Conservation (phyloP, 805 yeast species). For the Diddensiella caesifluorescens region DNA sequence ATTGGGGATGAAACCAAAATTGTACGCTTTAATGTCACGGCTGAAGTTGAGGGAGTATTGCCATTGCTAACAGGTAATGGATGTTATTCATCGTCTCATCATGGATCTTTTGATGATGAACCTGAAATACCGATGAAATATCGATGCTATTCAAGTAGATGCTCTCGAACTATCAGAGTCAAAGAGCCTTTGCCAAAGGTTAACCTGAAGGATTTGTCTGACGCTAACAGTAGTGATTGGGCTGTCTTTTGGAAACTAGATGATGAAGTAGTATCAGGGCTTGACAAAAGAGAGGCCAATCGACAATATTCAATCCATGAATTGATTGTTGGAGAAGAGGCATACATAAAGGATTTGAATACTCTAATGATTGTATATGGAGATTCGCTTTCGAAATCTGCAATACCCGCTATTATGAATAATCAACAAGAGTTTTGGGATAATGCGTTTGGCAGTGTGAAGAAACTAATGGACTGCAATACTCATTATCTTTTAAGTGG, state of each 20-base stretch:
- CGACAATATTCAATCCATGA: slow-evolving; percentile 75
- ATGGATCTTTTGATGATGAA: slow-evolving; percentile 7
- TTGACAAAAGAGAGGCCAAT: slow-evolving; percentile 42
- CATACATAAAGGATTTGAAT: slow-evolving; percentile 60
- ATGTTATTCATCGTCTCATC: slow-evolving; percentile 28
- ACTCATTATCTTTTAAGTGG: slow-evolving; percentile 51
- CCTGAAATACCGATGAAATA: neutral
- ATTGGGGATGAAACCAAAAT: slow-evolving; percentile 11
- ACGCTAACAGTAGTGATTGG: slow-evolving; percentile 24
- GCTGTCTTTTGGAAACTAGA: slow-evolving; percentile 25
- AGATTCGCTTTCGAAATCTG: slow-evolving; percentile 34
- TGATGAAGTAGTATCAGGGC: slow-evolving; percentile 21
- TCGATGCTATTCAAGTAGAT: slow-evolving; percentile 30
- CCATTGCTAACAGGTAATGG: slow-evolving; percentile 32
- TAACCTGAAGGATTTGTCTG: slow-evolving; percentile 19
- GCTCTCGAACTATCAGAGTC: slow-evolving; percentile 23
- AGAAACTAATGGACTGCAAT: slow-evolving; percentile 52
- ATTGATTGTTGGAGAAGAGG: slow-evolving; percentile 63
- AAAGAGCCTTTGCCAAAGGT: slow-evolving; percentile 4
- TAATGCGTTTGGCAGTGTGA: slow-evolving; percentile 53
- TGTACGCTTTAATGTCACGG: slow-evolving; percentile 5
- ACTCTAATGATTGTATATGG: slow-evolving; percentile 59
- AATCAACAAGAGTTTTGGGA: slow-evolving; percentile 52
- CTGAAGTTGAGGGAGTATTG: slow-evolving; percentile 30
- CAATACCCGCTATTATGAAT: slow-evolving; percentile 41